Evolutionary conservation across 768 basidiomycete species (phyloP).

Genomic region (Termitomyces sp.): DNA sequence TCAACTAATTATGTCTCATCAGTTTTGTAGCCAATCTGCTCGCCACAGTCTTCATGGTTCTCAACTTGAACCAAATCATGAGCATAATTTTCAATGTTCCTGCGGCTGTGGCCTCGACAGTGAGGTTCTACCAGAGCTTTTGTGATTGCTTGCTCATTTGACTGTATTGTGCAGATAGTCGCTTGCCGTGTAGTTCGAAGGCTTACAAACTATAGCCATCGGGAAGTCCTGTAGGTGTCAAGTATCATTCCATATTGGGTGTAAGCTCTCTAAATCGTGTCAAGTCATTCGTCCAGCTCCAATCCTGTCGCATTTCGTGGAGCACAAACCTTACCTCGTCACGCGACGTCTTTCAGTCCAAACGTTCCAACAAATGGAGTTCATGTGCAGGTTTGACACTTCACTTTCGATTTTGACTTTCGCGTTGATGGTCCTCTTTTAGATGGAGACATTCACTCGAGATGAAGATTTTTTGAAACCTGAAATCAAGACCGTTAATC

Average conservation of each 20-base stretch:
- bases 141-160: neutral
- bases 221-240: constrained; percentile 41
- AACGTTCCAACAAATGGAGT: constrained; percentile 25
- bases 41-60: constrained; percentile 58
- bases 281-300: constrained; percentile 20
- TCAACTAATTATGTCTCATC: neutral
- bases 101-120: constrained; percentile 49
- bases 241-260: neutral
- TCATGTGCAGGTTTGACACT: constrained; percentile 35
- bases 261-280: neutral
- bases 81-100: constrained; percentile 62
- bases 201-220: constrained; percentile 43
- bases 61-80: constrained; percentile 65
- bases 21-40: constrained; percentile 41
- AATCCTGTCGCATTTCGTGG: constrained; percentile 19
- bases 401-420: neutral
- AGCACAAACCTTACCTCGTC: constrained; percentile 10
- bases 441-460: constrained; percentile 48
- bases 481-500: neutral
- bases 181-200: constrained; percentile 58
- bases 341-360: constrained; percentile 17
- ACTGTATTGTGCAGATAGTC: constrained; percentile 36
- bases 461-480: constrained; percentile 16
- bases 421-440: neutral
- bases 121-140: constrained; percentile 18